phyloP scores from a whole-genome alignment of 768 basidiomycete genomes.

The Ephemerocybe angulata region DNA sequence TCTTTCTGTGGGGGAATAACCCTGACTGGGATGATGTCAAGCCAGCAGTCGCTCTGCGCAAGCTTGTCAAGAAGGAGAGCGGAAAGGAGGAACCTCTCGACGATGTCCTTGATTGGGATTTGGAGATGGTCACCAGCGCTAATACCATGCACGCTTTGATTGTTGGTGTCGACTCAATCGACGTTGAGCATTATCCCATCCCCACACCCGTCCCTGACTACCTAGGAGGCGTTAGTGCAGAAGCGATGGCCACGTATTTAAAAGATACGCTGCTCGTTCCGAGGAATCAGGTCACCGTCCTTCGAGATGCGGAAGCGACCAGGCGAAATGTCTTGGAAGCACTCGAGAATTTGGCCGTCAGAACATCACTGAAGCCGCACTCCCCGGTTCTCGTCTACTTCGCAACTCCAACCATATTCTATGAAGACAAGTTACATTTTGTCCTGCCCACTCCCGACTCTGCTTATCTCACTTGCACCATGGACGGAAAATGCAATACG shows the following conservation, averaged over 20 bases:
- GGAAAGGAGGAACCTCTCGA: neutral
- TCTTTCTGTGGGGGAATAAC: neutral
- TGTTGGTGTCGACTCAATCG: too few relatives aligned
- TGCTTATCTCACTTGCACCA: too few relatives aligned
- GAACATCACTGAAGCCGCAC: neutral
- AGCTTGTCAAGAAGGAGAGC: neutral
- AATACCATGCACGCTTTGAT: too few relatives aligned
- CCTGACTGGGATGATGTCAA: neutral
- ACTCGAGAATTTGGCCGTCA: neutral
- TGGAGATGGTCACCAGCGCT: too few relatives aligned
- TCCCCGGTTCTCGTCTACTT: neutral
- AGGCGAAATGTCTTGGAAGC: neutral
- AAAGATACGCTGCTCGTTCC: slow-evolving; percentile 1
- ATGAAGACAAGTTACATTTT: too few relatives aligned
- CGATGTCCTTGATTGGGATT: too few relatives aligned
- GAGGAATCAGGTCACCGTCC: neutral
- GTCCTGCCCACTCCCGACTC: too few relatives aligned
- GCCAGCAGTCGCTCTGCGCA: neutral
- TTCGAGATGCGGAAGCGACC: neutral
- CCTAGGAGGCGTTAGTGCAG: too few relatives aligned
- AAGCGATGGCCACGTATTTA: neutral
- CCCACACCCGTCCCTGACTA: too few relatives aligned
- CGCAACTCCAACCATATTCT: too few relatives aligned
- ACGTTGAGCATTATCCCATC: too few relatives aligned
- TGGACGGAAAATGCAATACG: too few relatives aligned